Conservation (phyloP, 2,329 filamentous ascomycete genomes). For the Tolypocladium inflatum region DNA sequence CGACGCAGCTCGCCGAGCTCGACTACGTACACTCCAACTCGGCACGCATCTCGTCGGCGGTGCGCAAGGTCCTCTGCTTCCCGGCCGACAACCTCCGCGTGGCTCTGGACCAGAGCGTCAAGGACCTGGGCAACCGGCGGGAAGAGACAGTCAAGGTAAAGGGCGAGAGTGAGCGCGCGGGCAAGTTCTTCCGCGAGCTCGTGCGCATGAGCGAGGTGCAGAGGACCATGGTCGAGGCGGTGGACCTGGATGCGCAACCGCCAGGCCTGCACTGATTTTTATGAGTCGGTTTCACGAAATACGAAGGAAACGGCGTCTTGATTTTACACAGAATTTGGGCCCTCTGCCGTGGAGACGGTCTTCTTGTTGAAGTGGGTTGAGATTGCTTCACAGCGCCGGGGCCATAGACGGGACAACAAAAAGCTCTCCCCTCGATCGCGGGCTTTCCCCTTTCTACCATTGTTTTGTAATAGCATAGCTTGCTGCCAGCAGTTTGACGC, state of each 20-base stretch:
- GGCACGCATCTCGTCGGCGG: slow-evolving; percentile 71
- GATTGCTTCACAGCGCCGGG: neutral
- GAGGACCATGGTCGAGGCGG: slow-evolving; percentile 36
- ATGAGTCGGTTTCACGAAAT: neutral
- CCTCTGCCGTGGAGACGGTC: neutral
- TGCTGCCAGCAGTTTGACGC: neutral
- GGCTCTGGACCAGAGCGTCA: slow-evolving; percentile 73
- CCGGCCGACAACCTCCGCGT: slow-evolving; percentile 81
- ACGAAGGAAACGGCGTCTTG: neutral
- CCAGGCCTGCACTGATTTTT: slow-evolving; percentile 19
- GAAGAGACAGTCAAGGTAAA: slow-evolving; percentile 77
- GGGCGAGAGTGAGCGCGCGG: slow-evolving; percentile 74
- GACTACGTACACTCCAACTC: slow-evolving; percentile 93
- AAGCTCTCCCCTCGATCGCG: neutral
- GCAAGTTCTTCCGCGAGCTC: slow-evolving; percentile 84
- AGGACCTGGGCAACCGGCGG: slow-evolving; percentile 68
- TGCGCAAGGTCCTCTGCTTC: slow-evolving; percentile 79
- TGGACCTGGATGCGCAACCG: slow-evolving; percentile 47
- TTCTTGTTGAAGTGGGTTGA: neutral
- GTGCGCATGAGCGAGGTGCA: slow-evolving; percentile 54
- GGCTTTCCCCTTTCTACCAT: neutral
- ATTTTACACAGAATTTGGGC: neutral
- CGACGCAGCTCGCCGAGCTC: slow-evolving; percentile 65
- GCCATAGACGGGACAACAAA: neutral
- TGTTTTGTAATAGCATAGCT: neutral